These are phyloP conservation scores for Exophiala alcalophila DNA, from an alignment of 2,329 filamentous ascomycete genomes.

Conservation along the genomic window DNA sequence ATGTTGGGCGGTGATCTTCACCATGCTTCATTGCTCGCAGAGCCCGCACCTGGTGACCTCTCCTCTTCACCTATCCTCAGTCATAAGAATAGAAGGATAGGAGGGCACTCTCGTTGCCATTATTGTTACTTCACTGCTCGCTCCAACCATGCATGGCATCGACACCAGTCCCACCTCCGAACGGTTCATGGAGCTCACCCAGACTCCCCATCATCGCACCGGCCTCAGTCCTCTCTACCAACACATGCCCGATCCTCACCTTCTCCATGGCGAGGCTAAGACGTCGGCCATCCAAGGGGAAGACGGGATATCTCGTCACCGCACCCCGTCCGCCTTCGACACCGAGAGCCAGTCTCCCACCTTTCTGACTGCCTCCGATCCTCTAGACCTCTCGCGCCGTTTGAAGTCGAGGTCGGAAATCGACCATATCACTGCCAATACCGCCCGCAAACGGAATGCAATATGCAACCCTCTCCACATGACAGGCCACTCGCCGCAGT, in stretches of 20 bases:
- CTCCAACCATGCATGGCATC: too few relatives aligned
- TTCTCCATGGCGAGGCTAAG: conserved; percentile 27
- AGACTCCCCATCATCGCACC: conserved; percentile 20
- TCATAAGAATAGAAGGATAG: too few relatives aligned
- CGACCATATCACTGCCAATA: conserved; percentile 74
- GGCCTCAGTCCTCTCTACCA: conserved; percentile 6
- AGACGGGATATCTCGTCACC: conserved; percentile 24
- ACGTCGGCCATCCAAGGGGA: conserved; percentile 26
- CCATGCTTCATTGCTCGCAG: too few relatives aligned
- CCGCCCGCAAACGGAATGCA: conserved; percentile 68
- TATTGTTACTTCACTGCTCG: too few relatives aligned
- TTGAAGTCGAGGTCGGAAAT: conserved; percentile 78
- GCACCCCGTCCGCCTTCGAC: conserved; percentile 36
- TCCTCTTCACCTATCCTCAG: too few relatives aligned
- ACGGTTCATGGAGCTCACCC: conserved; percentile 25
- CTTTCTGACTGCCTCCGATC: conserved; percentile 67
- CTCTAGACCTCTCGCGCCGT: conserved; percentile 71
- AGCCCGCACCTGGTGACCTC: too few relatives aligned
- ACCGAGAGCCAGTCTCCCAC: conserved; percentile 53
- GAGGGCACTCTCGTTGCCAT: too few relatives aligned
- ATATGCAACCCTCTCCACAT: conserved; percentile 41
- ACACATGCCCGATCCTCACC: conserved; percentile 18
- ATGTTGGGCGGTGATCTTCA: too few relatives aligned
- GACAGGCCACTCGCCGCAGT: conserved; percentile 37
- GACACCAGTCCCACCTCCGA: conserved; percentile 7